A percentile compares a stretch with the other conserved stretches of the same genome.
phyloP scores from a whole-genome alignment of 257 asterid genomes.

The Misopates orontium region DNA sequence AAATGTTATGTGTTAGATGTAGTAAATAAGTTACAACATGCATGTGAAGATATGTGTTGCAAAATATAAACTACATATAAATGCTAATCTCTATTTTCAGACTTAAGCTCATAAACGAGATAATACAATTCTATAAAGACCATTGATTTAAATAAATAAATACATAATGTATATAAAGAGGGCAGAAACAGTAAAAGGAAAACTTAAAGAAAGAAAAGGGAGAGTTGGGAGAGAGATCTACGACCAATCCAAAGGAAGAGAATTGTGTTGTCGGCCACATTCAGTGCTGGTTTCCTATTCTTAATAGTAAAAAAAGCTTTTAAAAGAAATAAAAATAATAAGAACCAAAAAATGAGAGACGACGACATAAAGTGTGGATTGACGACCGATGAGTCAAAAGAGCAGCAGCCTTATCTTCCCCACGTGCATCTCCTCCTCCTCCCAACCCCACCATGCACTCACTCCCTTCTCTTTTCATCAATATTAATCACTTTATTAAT shows the following conservation, averaged over 20 bases:
- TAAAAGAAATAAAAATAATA: conserved; percentile 1
- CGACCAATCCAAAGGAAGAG: conserved; percentile 18
- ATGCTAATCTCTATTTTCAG: too few relatives aligned
- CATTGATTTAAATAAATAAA: too few relatives aligned
- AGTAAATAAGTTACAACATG: too few relatives aligned
- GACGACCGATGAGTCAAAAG: conserved; percentile 33
- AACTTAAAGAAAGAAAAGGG: not conserved
- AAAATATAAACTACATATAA: too few relatives aligned
- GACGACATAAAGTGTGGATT: conserved; percentile 25
- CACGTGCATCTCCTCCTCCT: conserved; percentile 38
- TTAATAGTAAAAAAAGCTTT: conserved; percentile 13
- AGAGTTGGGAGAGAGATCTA: not conserved
- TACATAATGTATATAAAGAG: not conserved
- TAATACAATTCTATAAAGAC: too few relatives aligned
- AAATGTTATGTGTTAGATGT: too few relatives aligned
- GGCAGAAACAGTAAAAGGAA: not conserved
- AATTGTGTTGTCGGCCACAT: conserved; percentile 58
- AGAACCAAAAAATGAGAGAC: not conserved
- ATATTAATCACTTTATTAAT: too few relatives aligned
- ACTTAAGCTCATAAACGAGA: too few relatives aligned
- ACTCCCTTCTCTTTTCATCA: too few relatives aligned
- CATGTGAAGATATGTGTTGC: too few relatives aligned
- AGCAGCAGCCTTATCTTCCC: conserved; percentile 43
- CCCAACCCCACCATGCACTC: conserved; percentile 18
- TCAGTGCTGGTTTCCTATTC: not conserved